Evolutionary conservation across 2,329 filamentous ascomycete species (phyloP).

Genomic region (Neospermospora avenae): DNA sequence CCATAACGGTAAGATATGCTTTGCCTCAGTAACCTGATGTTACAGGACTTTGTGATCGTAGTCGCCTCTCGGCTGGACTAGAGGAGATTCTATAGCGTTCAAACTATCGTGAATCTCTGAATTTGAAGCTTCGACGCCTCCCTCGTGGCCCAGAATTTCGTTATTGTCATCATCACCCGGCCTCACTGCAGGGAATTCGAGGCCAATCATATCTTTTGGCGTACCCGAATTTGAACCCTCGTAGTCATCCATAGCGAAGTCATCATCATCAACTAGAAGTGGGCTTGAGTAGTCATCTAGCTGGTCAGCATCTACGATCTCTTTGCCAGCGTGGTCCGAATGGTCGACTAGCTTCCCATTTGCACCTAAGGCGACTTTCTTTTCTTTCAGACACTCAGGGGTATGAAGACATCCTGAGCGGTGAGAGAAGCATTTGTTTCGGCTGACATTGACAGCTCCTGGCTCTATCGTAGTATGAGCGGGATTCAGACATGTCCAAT

Average conservation of each 20-base stretch:
- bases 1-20: no score
- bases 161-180: neutral
- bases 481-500: constrained; percentile 35
- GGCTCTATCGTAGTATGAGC: constrained; percentile 31
- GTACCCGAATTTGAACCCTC: neutral
- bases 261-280: constrained; percentile 7
- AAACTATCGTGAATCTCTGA: no score
- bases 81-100: no score
- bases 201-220: neutral
- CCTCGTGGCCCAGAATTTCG: neutral
- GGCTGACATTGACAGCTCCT: constrained; percentile 23
- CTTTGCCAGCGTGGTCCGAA: neutral
- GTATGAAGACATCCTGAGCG: constrained; percentile 25
- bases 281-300: constrained; percentile 10
- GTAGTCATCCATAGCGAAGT: neutral
- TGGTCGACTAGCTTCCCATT: constrained; percentile 20
- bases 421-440: constrained; percentile 33
- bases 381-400: constrained; percentile 30
- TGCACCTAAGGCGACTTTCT: constrained; percentile 23
- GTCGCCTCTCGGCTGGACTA: no score
- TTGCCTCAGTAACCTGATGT: no score
- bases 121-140: no score
- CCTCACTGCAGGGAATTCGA: neutral
- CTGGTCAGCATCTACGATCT: neutral
- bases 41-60: no score